phyloP scores from a whole-genome alignment of 1,284 basidiomycete genomes.

The Blastosporella zonata region DNA sequence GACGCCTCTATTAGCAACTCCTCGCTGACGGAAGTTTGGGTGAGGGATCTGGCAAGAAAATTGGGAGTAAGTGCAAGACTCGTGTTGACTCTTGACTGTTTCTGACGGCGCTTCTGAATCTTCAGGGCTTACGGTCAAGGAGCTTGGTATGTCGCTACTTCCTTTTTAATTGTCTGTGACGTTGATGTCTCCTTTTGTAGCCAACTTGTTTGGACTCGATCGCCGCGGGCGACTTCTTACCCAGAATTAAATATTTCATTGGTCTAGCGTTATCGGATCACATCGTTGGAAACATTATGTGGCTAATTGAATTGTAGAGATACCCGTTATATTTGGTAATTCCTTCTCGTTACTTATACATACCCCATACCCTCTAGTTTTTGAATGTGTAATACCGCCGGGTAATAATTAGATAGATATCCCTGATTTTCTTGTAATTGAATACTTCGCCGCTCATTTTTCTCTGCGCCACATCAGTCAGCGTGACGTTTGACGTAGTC shows the following conservation, averaged over 20 bases:
- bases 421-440: no score
- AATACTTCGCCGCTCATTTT: no score
- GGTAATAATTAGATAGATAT: no score
- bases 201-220: conserved; percentile 47
- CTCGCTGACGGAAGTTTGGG: conserved; percentile 60
- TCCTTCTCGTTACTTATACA: no score
- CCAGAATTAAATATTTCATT: conserved; percentile 1
- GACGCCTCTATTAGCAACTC: conserved; percentile 31
- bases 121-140: conserved; percentile 42
- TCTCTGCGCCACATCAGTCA: no score
- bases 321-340: no score
- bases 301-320: no score
- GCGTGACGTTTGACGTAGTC: no score
- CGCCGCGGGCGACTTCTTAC: conserved; percentile 35
- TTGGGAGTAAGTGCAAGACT: conserved; percentile 44
- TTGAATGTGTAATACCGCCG: no score
- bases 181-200: conserved; percentile 12
- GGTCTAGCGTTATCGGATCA: no score
- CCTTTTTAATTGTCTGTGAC: background rate
- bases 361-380: no score
- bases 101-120: conserved; percentile 1
- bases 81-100: background rate
- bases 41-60: conserved; percentile 55
- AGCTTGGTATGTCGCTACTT: conserved; percentile 36
- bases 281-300: no score